phyloP scores from a whole-genome alignment of 2,329 filamentous ascomycete species.

The Penicillium sp. region DNA sequence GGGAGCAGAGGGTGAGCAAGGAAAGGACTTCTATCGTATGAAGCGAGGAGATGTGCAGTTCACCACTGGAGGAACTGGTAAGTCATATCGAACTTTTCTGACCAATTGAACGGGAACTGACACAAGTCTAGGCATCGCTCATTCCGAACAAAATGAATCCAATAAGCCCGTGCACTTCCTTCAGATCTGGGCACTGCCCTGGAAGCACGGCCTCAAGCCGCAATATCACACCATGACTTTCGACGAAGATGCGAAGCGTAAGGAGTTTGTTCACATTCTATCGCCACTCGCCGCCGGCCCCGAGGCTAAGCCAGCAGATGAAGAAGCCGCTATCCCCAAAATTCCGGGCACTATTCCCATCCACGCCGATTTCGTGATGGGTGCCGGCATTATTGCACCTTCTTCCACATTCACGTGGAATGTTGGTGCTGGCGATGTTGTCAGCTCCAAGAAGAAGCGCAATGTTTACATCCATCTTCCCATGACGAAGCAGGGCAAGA shows the following conservation, averaged over 20 bases:
- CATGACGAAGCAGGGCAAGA: constrained; percentile 75
- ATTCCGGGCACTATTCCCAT: constrained; percentile 75
- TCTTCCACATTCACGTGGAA: constrained; percentile 70
- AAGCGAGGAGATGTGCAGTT: constrained; percentile 84
- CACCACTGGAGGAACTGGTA: constrained; percentile 79
- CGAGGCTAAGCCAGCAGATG: constrained; percentile 64
- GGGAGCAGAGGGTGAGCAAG: constrained; percentile 61
- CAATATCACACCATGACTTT: constrained; percentile 77
- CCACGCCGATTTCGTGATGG: constrained; percentile 83
- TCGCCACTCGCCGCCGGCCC: constrained; percentile 71
- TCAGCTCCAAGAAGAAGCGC: constrained; percentile 51
- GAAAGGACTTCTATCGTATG: constrained; percentile 70
- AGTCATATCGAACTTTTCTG: constrained; percentile 13
- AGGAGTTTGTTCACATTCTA: constrained; percentile 73
- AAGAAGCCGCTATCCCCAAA: constrained; percentile 65
- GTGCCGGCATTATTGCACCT: constrained; percentile 71
- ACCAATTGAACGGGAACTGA: constrained; percentile 10
- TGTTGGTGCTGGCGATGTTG: constrained; percentile 59
- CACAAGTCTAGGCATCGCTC: constrained; percentile 62
- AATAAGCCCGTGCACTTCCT: constrained; percentile 75
- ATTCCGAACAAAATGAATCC: constrained; percentile 82
- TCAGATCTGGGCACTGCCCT: constrained; percentile 86
- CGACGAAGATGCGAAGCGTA: constrained; percentile 70
- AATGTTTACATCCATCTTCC: constrained; percentile 82
- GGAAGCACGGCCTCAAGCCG: constrained; percentile 71